phyloP scores from a whole-genome alignment of 345 rosid species.

The Acer saccharum region DNA sequence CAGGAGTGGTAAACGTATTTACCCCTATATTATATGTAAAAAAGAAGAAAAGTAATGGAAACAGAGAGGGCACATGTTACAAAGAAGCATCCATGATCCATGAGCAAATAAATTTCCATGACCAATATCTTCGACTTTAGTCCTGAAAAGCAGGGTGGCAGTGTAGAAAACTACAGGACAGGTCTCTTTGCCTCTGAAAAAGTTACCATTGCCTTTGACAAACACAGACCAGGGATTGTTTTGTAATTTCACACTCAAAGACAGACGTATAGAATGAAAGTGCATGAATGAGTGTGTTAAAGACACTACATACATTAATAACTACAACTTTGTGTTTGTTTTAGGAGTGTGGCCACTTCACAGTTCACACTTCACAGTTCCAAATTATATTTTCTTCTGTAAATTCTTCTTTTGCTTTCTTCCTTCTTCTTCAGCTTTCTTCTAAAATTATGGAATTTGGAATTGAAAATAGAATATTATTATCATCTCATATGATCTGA shows the following conservation, averaged over 20 bases:
- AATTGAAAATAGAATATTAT: too few relatives aligned
- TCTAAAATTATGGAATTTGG: background rate
- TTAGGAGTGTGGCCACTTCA: slow-evolving; percentile 37
- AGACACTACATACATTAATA: slow-evolving; percentile 1
- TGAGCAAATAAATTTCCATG: background rate
- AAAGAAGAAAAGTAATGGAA: background rate
- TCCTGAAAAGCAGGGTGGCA: slow-evolving; percentile 26
- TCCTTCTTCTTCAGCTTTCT: slow-evolving; percentile 8
- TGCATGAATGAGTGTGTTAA: background rate
- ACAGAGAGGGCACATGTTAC: background rate
- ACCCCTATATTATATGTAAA: too few relatives aligned
- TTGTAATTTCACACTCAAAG: slow-evolving; percentile 27
- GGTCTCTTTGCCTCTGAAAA: slow-evolving; percentile 14
- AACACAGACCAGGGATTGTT: slow-evolving; percentile 22
- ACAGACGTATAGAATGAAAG: background rate
- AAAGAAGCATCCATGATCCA: background rate
- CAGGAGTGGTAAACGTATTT: too few relatives aligned
- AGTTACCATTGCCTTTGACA: slow-evolving; percentile 18
- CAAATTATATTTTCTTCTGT: slow-evolving; percentile 29
- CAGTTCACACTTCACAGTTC: slow-evolving; percentile 30
- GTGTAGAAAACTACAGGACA: background rate
- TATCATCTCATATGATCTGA: slow-evolving; percentile 9
- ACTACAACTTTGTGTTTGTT: background rate
- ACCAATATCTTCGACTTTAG: background rate
- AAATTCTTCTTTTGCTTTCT: background rate